Conservation (phyloP, 2,329 filamentous ascomycete species). For the Neobulgaria alba region DNA sequence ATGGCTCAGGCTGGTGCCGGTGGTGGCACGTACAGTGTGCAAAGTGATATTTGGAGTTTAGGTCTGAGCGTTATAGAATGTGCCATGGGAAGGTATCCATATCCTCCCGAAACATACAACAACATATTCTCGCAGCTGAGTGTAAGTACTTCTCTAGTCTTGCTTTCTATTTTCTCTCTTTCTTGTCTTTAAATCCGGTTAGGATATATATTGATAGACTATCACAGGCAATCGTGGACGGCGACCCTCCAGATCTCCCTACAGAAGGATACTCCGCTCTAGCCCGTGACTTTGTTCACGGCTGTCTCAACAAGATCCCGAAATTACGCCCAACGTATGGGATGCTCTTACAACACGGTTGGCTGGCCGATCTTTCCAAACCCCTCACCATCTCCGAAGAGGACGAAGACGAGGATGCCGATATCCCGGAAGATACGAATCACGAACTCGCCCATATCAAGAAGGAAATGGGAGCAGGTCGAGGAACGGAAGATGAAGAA, state of each 20-base stretch:
- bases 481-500: constrained; percentile 57
- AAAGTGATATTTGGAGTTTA: constrained; percentile 96
- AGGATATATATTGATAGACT: constrained; percentile 2
- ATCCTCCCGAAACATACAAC: constrained; percentile 93
- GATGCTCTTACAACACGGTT: constrained; percentile 81
- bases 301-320: constrained; percentile 87
- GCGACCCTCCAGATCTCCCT: constrained; percentile 85
- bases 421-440: constrained; percentile 24
- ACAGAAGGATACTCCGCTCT: constrained; percentile 66
- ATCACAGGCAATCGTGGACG: constrained; percentile 85
- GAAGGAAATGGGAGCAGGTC: constrained; percentile 10
- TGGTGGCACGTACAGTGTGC: constrained; percentile 89
- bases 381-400: constrained; percentile 66
- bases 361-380: constrained; percentile 69
- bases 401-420: constrained; percentile 42
- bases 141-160: constrained; percentile 66
- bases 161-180: too few relatives aligned
- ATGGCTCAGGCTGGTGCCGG: constrained; percentile 61
- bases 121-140: constrained; percentile 97
- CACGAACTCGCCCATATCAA: constrained; percentile 9
- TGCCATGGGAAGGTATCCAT: constrained; percentile 88
- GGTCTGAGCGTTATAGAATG: constrained; percentile 94
- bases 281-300: constrained; percentile 78
- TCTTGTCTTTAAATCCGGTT: background rate
- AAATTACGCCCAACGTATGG: constrained; percentile 89